Evolutionary conservation across 2,329 filamentous ascomycete species (phyloP).

Genomic region (Leptographium radiaticola): DNA sequence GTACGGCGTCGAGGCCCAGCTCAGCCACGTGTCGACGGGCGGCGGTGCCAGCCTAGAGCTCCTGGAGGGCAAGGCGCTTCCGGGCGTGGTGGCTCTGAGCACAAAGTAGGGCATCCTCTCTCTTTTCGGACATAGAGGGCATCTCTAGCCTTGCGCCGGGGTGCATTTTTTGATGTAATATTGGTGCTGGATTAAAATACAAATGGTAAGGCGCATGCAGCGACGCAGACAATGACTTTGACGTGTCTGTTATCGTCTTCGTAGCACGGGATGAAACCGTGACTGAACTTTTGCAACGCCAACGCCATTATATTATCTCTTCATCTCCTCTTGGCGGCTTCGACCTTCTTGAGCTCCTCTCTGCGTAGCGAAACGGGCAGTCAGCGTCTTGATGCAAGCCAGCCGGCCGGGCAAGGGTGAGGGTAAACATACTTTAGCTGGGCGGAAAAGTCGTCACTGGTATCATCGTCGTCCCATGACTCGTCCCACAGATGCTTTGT

Average conservation of each 20-base stretch:
- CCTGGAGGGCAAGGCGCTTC: slow-evolving; percentile 94
- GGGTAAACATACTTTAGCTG: slow-evolving; percentile 65
- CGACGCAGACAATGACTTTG: no score
- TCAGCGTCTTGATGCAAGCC: neutral
- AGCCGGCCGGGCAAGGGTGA: no score
- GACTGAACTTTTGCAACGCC: no score
- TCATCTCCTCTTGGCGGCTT: slow-evolving; percentile 55
- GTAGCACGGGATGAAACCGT: no score
- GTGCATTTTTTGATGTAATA: neutral
- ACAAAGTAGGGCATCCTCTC: slow-evolving; percentile 39
- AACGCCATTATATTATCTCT: neutral
- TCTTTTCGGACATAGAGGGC: no score
- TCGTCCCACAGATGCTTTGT: slow-evolving; percentile 90
- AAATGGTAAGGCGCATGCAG: neutral
- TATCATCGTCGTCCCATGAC: slow-evolving; percentile 99
- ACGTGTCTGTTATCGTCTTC: no score
- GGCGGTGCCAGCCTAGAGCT: slow-evolving; percentile 92
- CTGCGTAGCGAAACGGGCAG: slow-evolving; percentile 25
- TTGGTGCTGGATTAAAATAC: neutral
- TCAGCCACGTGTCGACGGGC: slow-evolving; percentile 95
- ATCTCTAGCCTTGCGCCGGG: no score
- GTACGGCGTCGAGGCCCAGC: slow-evolving; percentile 90
- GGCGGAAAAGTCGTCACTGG: slow-evolving; percentile 87
- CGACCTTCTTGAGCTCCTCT: slow-evolving; percentile 91
- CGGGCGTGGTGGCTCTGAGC: slow-evolving; percentile 85